phyloP scores from a whole-genome alignment of 176 grass and related monocot genomes.

The Aegilops bicornis region DNA sequence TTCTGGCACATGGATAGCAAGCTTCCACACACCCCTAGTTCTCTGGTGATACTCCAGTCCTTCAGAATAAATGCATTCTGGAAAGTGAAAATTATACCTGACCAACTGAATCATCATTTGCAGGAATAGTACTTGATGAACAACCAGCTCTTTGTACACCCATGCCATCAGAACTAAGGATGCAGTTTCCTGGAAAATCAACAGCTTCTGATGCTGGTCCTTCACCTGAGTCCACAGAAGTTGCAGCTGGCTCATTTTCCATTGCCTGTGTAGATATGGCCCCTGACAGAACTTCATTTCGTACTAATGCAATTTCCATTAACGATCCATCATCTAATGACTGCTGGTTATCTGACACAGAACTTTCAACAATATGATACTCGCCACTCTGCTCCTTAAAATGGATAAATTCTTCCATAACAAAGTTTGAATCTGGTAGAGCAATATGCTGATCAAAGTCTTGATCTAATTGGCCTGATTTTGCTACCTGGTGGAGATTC shows the following conservation, averaged over 20 bases:
- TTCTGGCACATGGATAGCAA: no score
- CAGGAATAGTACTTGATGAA: conserved; percentile 28
- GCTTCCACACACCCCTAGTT: no score
- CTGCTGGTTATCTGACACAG: not conserved
- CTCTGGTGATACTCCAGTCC: no score
- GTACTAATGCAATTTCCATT: conserved; percentile 28
- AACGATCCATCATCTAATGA: not conserved
- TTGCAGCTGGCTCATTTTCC: conserved; percentile 24
- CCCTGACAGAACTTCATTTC: not conserved
- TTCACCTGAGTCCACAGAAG: not conserved
- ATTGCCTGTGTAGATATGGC: not conserved
- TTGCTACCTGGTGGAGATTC: conserved; percentile 45
- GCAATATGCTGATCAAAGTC: conserved; percentile 41
- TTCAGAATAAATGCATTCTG: not conserved
- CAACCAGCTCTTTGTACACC: conserved; percentile 5
- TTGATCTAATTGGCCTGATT: conserved; percentile 46
- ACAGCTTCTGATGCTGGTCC: conserved; percentile 21
- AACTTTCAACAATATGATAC: conserved; percentile 6
- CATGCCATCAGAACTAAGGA: conserved; percentile 25
- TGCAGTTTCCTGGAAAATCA: conserved; percentile 26
- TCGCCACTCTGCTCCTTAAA: conserved; percentile 28
- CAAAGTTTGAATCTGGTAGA: conserved; percentile 57
- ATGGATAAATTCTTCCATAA: conserved; percentile 52
- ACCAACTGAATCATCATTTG: conserved; percentile 26
- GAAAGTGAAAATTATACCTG: conserved; percentile 38